Percentiles rank a stretch among this genome's conserved stretches.
phyloP scores from a whole-genome alignment of 495 filamentous ascomycete species.

The Haplographium delicatum region DNA sequence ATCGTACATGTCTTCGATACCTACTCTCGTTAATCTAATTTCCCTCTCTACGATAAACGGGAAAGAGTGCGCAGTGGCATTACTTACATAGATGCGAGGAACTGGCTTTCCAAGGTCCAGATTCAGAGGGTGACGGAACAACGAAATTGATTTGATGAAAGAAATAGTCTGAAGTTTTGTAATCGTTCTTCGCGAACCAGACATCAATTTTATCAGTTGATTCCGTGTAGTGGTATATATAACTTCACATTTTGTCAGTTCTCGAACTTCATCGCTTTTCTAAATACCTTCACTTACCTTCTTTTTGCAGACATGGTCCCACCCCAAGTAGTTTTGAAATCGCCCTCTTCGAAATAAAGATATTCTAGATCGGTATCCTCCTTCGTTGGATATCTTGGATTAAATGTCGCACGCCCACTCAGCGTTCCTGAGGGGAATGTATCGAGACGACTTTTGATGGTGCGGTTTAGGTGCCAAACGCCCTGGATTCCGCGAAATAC shows the following conservation, averaged over 20 bases:
- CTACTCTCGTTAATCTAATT: background rate
- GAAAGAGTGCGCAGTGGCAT: background rate
- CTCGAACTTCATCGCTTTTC: background rate
- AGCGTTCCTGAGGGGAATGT: slow-evolving; percentile 56
- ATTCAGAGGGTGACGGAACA: background rate
- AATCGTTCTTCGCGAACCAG: slow-evolving; percentile 62
- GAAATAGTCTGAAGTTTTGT: slow-evolving; percentile 54
- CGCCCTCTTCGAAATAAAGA: slow-evolving; percentile 60
- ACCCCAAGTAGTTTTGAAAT: slow-evolving; percentile 45
- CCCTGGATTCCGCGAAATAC: slow-evolving; percentile 73
- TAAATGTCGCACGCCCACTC: slow-evolving; percentile 56
- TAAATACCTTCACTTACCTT: slow-evolving; percentile 32
- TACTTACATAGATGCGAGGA: slow-evolving; percentile 53
- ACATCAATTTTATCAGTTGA: slow-evolving; percentile 49
- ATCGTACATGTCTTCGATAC: slow-evolving; percentile 55
- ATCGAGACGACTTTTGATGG: slow-evolving; percentile 37
- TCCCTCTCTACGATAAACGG: background rate
- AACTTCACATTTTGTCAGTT: slow-evolving; percentile 23
- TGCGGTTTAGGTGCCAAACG: slow-evolving; percentile 55
- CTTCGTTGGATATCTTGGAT: slow-evolving; percentile 48
- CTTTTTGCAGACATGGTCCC: slow-evolving; percentile 44
- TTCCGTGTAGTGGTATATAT: slow-evolving; percentile 56
- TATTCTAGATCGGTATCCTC: slow-evolving; percentile 47
- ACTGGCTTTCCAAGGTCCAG: slow-evolving; percentile 47
- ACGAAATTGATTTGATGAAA: slow-evolving; percentile 52